Base-by-base conservation (phyloP, 257 asterid species). In the Datura wrightii region DNA sequence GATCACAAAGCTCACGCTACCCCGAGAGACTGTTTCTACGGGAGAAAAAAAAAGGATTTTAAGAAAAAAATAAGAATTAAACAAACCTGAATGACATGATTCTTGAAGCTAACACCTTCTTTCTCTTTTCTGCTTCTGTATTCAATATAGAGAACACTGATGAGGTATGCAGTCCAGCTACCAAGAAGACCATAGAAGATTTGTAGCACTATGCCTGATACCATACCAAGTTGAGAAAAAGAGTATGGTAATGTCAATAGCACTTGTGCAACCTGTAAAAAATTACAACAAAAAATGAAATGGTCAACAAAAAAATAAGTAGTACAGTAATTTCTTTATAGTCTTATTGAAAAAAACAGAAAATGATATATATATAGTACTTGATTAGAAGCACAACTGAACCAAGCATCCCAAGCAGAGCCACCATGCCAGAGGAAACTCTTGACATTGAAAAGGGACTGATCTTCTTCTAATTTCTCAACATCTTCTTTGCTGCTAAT, bases 401-500 rank as follows among this genome's bases (percentile, higher is more conserved):
- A 96, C 99, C 98, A 96, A 81, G 99, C 99, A 82, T 96, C 99
- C 94, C 94, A 96, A 86, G 93, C 93, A 41, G 99, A 96, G 89
- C 99, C 99, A 34, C 99, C 99, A 85, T 96, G 99, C 99, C 99
- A 96, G 62, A 96, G 96, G 70, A 90, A 34, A 90, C 70, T 96
- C 81, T 91, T 94, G 16, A 94, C 88, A 85, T 89, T 91, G 83
- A 93, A 88, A 85, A 91, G 41, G 16, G 97, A 83, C 24, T 88
- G 92, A n/a, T 93, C 95, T 24, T 91, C 96, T 69, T 37, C 95
- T 81, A 42, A 90, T 39, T 31, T 70, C 48, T 82, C 90, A 39
- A 82, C 93, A 19, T 76, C 89, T 54, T 88, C 91, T 1, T 87
- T 71, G 69, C 59, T 84, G 65, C 58, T 80, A 48, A 84, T 69